These are phyloP conservation scores for Cladochytrium replicatum DNA, from an alignment of 192 early-diverging fungal species.

Conservation along the genomic window DNA sequence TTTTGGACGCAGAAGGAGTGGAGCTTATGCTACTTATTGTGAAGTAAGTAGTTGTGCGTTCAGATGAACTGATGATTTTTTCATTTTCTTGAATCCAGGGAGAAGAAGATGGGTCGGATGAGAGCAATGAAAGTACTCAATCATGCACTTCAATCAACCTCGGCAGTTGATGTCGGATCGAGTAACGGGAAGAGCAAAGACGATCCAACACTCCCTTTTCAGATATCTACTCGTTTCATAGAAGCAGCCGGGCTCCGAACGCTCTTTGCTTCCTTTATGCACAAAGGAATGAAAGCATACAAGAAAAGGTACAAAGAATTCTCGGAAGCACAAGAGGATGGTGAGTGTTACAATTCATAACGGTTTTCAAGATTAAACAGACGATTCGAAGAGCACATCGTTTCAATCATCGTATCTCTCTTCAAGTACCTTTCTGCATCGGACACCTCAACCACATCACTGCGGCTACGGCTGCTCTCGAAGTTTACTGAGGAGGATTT, in stretches of 20 bases:
- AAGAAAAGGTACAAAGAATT: conserved; percentile 69
- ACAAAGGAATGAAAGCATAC: conserved; percentile 66
- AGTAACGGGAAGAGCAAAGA: no score
- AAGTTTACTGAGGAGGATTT: conserved; percentile 79
- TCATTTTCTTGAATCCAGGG: conserved; percentile 38
- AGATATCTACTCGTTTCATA: conserved; percentile 60
- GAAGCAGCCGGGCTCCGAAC: conserved; percentile 74
- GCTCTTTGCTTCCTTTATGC: conserved; percentile 78
- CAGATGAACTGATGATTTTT: neutral
- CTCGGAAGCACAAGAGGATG: conserved; percentile 73
- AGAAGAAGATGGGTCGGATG: conserved; percentile 69
- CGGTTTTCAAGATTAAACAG: no score
- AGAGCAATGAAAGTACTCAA: conserved; percentile 80
- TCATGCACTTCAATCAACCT: no score
- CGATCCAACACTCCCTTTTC: conserved; percentile 10
- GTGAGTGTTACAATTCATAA: conserved; percentile 12
- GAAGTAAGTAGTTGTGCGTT: conserved; percentile 47
- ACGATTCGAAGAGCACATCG: conserved; percentile 59
- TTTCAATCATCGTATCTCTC: conserved; percentile 74
- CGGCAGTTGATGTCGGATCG: no score
- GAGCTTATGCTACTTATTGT: conserved; percentile 86
- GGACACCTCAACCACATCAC: no score
- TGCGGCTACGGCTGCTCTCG: conserved; percentile 59
- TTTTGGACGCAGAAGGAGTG: conserved; percentile 77
- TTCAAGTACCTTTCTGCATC: conserved; percentile 58